Conservation (phyloP, 768 basidiomycete species). For the Baorangia bicolor region DNA sequence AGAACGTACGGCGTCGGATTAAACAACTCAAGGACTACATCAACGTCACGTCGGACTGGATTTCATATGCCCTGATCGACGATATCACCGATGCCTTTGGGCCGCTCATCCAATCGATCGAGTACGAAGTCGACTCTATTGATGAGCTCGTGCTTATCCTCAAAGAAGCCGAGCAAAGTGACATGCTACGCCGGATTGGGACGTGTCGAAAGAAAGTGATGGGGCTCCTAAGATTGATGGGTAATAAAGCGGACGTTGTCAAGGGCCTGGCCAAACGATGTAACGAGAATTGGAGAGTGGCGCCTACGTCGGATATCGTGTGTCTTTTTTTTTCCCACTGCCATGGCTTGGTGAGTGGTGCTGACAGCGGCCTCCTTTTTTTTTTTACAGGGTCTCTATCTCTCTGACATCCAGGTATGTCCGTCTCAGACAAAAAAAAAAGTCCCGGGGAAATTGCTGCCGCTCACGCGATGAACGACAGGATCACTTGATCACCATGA, state of each 20-base stretch:
- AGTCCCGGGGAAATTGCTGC: background rate
- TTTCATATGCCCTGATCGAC: conserved; percentile 98
- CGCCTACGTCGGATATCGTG: conserved; percentile 96
- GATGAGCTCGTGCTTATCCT: conserved; percentile 97
- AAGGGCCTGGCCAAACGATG: conserved; percentile 98
- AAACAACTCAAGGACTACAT: conserved; percentile 99
- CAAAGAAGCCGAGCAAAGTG: conserved; percentile 73
- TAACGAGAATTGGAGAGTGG: conserved; percentile 98
- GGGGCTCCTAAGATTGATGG: conserved; percentile 95
- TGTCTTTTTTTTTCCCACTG: conserved; percentile 21
- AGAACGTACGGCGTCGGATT: conserved; percentile 96
- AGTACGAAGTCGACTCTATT: conserved; percentile 99
- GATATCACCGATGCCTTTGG: conserved; percentile 99
- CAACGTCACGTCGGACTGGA: conserved; percentile 98
- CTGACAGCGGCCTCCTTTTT: background rate
- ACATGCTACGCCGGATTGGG: conserved; percentile 96
- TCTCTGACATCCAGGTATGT: conserved; percentile 86
- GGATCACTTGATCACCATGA: conserved; percentile 99
- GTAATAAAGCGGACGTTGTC: conserved; percentile 99
- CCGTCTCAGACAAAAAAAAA: no score
- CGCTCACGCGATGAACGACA: conserved; percentile 23
- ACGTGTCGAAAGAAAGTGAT: conserved; percentile 99
- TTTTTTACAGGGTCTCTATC: conserved; percentile 73
- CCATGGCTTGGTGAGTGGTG: background rate
- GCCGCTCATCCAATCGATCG: conserved; percentile 96